phyloP scores from a whole-genome alignment of 2,329 filamentous ascomycete genomes.

The Cordyceps javanica region DNA sequence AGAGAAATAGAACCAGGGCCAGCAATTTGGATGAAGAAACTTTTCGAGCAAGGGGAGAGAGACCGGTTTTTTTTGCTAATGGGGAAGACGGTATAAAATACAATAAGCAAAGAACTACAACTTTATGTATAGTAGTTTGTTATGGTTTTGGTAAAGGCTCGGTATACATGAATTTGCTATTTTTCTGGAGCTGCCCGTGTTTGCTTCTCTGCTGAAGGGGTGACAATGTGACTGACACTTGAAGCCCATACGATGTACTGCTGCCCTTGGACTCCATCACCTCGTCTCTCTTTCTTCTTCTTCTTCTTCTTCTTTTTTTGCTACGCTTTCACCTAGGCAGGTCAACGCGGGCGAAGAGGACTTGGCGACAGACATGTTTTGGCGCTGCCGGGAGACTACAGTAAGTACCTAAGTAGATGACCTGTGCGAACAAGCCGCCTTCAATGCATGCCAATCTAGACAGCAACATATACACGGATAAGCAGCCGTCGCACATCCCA shows the following conservation, averaged over 20 bases:
- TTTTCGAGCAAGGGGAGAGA: not conserved
- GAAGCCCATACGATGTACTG: too few relatives aligned
- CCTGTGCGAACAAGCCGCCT: not conserved
- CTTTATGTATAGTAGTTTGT: slow-evolving; percentile 6
- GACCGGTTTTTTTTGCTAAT: not conserved
- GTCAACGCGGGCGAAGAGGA: too few relatives aligned
- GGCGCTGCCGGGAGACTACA: too few relatives aligned
- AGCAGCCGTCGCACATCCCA: not conserved
- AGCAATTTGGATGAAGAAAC: not conserved
- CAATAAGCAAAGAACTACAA: not conserved
- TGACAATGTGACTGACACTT: not conserved
- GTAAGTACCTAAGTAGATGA: too few relatives aligned
- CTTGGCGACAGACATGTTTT: too few relatives aligned
- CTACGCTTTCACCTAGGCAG: too few relatives aligned
- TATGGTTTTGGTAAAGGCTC: slow-evolving; percentile 1
- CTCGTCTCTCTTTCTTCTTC: too few relatives aligned
- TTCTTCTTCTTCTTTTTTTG: too few relatives aligned
- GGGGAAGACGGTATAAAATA: not conserved
- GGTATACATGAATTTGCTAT: not conserved
- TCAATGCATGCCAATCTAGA: too few relatives aligned
- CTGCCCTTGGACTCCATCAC: too few relatives aligned
- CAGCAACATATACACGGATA: not conserved
- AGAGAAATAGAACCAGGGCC: not conserved
- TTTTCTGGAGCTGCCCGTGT: not conserved
- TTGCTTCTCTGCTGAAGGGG: not conserved